Evolutionary conservation across 1,139 yeast genomes (phyloP).

Genomic region (Chernovozyma sophiae-reginae): DNA sequence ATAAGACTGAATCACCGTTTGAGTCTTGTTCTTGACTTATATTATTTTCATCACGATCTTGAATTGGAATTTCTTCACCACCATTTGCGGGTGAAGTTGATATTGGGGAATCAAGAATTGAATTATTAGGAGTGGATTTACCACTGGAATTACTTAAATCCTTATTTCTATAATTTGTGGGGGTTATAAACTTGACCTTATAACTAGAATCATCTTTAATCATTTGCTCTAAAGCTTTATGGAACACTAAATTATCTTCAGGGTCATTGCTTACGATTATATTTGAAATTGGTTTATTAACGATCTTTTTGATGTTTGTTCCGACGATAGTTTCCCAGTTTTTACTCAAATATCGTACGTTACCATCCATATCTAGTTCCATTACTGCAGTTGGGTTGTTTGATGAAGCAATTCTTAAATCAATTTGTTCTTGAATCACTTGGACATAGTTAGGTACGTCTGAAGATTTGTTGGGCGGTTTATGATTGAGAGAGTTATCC

Average conservation of each 20-base stretch:
- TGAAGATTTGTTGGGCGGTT: constrained; percentile 5
- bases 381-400: constrained; percentile 77
- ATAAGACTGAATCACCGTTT: constrained; percentile 15
- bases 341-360: constrained; percentile 66
- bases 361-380: constrained; percentile 79
- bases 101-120: constrained; percentile 8
- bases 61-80: neutral
- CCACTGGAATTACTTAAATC: constrained; percentile 12
- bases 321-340: constrained; percentile 80
- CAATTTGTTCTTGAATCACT: constrained; percentile 42
- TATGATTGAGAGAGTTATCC: neutral
- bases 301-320: constrained; percentile 51
- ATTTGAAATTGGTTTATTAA: constrained; percentile 57
- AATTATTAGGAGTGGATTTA: constrained; percentile 28
- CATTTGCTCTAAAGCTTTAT: constrained; percentile 70
- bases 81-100: too few species aligned
- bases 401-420: constrained; percentile 53
- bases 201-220: constrained; percentile 70
- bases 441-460: constrained; percentile 13
- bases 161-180: constrained; percentile 35
- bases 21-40: neutral
- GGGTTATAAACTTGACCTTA: constrained; percentile 66
- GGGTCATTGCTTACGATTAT: constrained; percentile 61
- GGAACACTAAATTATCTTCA: constrained; percentile 64
- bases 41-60: neutral